phyloP scores from a whole-genome alignment of 225 moss, liverwort and hornwort genomes.

The Sphagnum contortum region DNA sequence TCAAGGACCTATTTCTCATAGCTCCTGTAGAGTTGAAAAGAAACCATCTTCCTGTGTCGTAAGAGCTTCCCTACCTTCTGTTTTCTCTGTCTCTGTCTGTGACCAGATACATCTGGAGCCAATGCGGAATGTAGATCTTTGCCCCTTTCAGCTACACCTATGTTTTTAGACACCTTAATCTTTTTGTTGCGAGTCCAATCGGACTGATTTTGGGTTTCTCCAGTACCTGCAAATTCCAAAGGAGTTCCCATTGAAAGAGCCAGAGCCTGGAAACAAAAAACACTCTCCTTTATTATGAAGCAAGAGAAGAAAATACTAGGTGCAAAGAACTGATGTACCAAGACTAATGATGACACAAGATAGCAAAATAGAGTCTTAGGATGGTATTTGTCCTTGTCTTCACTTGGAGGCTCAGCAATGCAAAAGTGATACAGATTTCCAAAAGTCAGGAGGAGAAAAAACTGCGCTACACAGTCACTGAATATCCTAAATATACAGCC shows the following conservation, averaged over 20 bases:
- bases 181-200: slow-evolving; percentile 5
- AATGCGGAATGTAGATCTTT: slow-evolving; percentile 7
- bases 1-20: too few relatives aligned
- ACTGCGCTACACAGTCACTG: neutral
- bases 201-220: slow-evolving; percentile 13
- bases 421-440: neutral
- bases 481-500: too few relatives aligned
- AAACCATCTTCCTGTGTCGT: too few relatives aligned
- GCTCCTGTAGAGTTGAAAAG: too few relatives aligned
- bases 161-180: slow-evolving; percentile 9
- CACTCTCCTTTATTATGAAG: neutral
- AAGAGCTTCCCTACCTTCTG: slow-evolving; percentile 28
- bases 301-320: too few relatives aligned
- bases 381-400: too few relatives aligned
- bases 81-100: slow-evolving; percentile 17
- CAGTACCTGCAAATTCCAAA: slow-evolving; percentile 8
- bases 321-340: neutral
- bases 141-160: slow-evolving; percentile 16
- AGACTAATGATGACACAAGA: neutral
- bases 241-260: slow-evolving; percentile 33
- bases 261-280: slow-evolving; percentile 29
- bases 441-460: neutral
- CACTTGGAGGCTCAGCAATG: neutral
- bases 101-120: slow-evolving; percentile 12
- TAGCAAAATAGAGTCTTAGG: too few relatives aligned